Base-by-base conservation (phyloP, 2,329 filamentous ascomycete species). In the Pochonia chlamydosporia region DNA sequence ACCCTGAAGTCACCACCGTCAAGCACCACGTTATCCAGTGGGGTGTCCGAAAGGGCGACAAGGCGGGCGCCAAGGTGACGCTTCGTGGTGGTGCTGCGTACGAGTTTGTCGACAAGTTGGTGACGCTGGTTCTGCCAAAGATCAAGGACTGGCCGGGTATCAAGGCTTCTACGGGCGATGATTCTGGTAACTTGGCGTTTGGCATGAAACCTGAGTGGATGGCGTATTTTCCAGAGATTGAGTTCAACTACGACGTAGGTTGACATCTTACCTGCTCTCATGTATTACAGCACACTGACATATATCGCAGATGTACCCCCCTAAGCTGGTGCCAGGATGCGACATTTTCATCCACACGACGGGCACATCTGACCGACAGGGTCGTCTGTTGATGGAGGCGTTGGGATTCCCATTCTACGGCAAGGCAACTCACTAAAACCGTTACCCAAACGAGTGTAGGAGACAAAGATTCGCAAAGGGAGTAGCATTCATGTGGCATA, bases 111-210 rank as follows among this genome's bases (percentile, higher is more conserved):
- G 87, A 92, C 60, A 96, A 96, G 72, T 74, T 90, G 56, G 76
- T 97, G 47, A 89, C 95, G 63, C 74, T 97, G 8, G 91, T 99
- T 5, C 77, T 97, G 63, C 93, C 93, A 33, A 87, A 84, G 62
- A 95, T 99, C 69, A 99, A 97, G 75, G 93, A 99, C 58, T 99
- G 89, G 87, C 81, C 80, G 47, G 93, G 93, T 18, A 60, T 82
- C 47, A 62, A 69, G 55, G 75, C 67, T 49, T 65, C 60, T 37
- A 88, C 88, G 33, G 93, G 93, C 61, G 93, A 99, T 65, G 84
- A 82, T 61, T 85, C 85, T 52, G 93, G 93, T 31, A 96, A 97
- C 66, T 77, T 99, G 56, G 78, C 76, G 9, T 92, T 91, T 65
- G 93, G 93, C 56, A 75, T 99, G 58, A 77, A 76, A 13, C 75